A percentile compares a stretch with the other conserved stretches of the same genome.
Conservation (phyloP, 257 asterid genomes). For the Nyctanthes arbortristis region DNA sequence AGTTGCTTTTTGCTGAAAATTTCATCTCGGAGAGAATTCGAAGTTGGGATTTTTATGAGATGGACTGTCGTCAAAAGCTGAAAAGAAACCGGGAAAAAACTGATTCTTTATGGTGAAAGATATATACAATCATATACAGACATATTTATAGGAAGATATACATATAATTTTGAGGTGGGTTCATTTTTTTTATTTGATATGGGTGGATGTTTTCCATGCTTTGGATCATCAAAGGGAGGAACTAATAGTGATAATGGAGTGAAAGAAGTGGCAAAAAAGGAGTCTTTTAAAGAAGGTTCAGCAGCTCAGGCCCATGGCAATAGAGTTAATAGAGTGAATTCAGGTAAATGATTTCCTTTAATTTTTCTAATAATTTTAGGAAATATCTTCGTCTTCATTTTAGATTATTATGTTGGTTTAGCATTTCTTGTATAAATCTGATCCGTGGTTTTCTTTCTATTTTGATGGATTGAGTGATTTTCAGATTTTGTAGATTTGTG, state of each 20-base stretch:
- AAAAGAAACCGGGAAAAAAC: constrained; percentile 35
- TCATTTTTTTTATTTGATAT: constrained; percentile 42
- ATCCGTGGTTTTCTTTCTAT: constrained; percentile 23
- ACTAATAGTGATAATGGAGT: constrained; percentile 43
- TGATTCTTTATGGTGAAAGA: constrained; percentile 25
- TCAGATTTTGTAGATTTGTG: background rate
- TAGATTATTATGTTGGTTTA: constrained; percentile 13
- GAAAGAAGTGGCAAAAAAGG: constrained; percentile 57
- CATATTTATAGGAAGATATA: constrained; percentile 22
- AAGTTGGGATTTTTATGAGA: constrained; percentile 57
- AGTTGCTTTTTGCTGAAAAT: constrained; percentile 43
- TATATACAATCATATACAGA: constrained; percentile 21
- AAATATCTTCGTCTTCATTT: constrained; percentile 18
- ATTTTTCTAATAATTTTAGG: background rate
- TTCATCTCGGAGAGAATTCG: constrained; percentile 27
- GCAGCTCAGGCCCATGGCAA: constrained; percentile 53
- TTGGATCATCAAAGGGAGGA: constrained; percentile 69
- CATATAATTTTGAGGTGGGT: constrained; percentile 39
- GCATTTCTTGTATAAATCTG: constrained; percentile 24
- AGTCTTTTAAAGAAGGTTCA: constrained; percentile 70
- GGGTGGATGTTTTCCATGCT: constrained; percentile 94
- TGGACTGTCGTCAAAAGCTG: constrained; percentile 47
- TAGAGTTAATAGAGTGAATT: constrained; percentile 61
- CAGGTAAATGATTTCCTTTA: constrained; percentile 48
- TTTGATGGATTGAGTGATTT: constrained; percentile 21